Evolutionary conservation across 106 monocot species (phyloP).

Genomic region (Xerophyta viscosa): DNA sequence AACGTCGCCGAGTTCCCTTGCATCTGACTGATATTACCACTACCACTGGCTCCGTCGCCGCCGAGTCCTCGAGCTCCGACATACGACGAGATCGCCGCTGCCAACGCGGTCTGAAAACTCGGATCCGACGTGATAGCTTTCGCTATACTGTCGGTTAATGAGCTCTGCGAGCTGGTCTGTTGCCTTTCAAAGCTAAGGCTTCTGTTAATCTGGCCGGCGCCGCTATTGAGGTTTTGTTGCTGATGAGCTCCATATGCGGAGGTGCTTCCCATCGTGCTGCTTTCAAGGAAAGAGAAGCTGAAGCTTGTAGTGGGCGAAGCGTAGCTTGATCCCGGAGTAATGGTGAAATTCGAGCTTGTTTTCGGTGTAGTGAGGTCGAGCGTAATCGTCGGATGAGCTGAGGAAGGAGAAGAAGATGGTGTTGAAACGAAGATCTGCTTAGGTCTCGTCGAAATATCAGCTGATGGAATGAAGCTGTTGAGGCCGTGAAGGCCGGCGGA

Average conservation of each 20-base stretch:
- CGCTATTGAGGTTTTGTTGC: not conserved
- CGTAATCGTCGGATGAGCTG: not conserved
- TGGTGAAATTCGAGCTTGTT: not conserved
- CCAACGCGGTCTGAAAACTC: conserved; percentile 25
- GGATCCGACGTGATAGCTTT: conserved; percentile 25
- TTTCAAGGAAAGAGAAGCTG: not conserved
- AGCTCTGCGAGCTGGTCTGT: not conserved
- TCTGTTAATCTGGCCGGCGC: too few relatives aligned
- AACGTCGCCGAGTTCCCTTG: not conserved
- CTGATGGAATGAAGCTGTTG: not conserved
- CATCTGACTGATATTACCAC: not conserved
- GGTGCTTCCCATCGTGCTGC: not conserved
- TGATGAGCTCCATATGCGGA: not conserved
- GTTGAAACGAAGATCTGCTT: not conserved
- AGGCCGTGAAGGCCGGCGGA: not conserved
- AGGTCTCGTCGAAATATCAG: not conserved
- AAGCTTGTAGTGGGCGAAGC: not conserved
- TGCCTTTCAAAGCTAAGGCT: not conserved
- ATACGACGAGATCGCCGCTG: conserved; percentile 14
- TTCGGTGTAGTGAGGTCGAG: not conserved
- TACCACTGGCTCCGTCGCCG: not conserved
- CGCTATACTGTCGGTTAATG: not conserved
- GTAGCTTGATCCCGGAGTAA: not conserved
- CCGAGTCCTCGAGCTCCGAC: conserved; percentile 8
- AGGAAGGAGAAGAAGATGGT: not conserved